Conservation (phyloP, 257 asterid species). For the Paulownia fortunei region DNA sequence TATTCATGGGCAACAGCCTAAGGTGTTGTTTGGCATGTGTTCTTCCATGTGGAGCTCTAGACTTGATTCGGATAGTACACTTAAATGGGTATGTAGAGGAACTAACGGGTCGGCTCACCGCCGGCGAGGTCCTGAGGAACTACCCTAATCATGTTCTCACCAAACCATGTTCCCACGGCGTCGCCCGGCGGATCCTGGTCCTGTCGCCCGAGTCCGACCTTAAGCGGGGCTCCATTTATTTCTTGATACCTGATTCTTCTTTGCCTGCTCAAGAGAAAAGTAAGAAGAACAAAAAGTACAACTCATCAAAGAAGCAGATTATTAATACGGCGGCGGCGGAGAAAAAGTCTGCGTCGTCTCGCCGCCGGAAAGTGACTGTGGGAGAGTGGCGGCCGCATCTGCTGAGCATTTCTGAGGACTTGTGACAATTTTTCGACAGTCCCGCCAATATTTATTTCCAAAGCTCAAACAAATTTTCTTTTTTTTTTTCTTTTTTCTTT, state of each 20-base stretch:
- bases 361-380: slow-evolving; percentile 46
- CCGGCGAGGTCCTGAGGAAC: slow-evolving; percentile 62
- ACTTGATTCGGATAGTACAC: slow-evolving; percentile 92
- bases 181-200: slow-evolving; percentile 65
- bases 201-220: slow-evolving; percentile 80
- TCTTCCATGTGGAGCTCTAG: slow-evolving; percentile 98
- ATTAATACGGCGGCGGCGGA: slow-evolving; percentile 12
- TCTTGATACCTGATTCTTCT: slow-evolving; percentile 84
- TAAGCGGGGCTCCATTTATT: slow-evolving; percentile 91
- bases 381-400: slow-evolving; percentile 73
- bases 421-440: neutral
- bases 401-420: slow-evolving; percentile 65
- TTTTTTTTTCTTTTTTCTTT: neutral
- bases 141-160: slow-evolving; percentile 82
- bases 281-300: slow-evolving; percentile 43
- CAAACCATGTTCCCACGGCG: slow-evolving; percentile 65
- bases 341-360: slow-evolving; percentile 40
- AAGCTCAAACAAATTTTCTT: neutral
- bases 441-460: neutral
- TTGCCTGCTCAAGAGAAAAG: slow-evolving; percentile 44
- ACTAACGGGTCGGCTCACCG: slow-evolving; percentile 72
- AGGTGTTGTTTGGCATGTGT: slow-evolving; percentile 98
- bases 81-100: slow-evolving; percentile 82
- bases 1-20: slow-evolving; percentile 78
- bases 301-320: slow-evolving; percentile 41